Evolutionary conservation across 2,329 filamentous ascomycete species (phyloP), one percentile per base, ranked within the genome.

Genomic region (Pseudocercospora macadamiae): DNA sequence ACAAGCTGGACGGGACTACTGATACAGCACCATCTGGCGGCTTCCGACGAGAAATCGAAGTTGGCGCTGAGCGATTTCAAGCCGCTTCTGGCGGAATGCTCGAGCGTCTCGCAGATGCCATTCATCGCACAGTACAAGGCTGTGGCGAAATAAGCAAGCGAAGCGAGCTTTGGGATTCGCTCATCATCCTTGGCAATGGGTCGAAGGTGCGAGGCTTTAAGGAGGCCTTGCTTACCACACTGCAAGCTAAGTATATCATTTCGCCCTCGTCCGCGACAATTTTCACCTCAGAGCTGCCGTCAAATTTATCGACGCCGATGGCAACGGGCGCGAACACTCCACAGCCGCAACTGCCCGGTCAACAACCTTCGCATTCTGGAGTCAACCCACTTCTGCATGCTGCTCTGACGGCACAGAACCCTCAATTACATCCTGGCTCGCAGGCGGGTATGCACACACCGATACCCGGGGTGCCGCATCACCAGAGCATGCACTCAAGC

Each of bases 281-380:
- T 70, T 97, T 97, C 81, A 96, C 93, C 32, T 96, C 92, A 19
- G 95, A 99, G 75, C 86, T 97, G 34, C 95, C 95, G 6, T 97
- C 92, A 7, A 93, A 95, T 76, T 85, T 97, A 72, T 92, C 90
- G 26, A 97, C 95, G 0, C 95, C 95, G 1, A 84, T 89, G 9
- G 93, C 91, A 18, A 97, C 93, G 0, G 93, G 93, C 30, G 86
- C 92, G 14, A 95, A 96, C 75, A 97, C 93, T 1, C 96, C 95
- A 0, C 91, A 90, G 2, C 71, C 87, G 71, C 75, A 79, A 60
- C 66, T 77, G 70, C 78, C 47, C 64, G 67, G 68, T 16, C 65
- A 64, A 9, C 74, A 71, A 68, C 47, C 80, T 69, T 73, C 80
- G 65, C 68, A 77, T 68, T 66, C 79, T 9, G 65, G 71, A 39